These are phyloP conservation scores for Spiraea crenata DNA, from an alignment of 331 rosid species.

Conservation along the genomic window DNA sequence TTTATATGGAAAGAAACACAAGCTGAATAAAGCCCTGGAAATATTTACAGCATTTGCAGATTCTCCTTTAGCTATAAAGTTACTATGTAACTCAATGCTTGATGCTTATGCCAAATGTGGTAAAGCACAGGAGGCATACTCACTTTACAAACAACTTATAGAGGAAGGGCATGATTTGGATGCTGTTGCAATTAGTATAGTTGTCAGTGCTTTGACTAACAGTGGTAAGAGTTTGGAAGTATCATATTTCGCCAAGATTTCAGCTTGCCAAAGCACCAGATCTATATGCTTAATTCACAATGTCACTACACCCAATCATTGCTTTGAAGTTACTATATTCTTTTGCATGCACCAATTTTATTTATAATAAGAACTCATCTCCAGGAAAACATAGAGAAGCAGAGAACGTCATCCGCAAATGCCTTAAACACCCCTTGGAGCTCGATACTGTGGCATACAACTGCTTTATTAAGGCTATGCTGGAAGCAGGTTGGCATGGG, in stretches of 20 bases:
- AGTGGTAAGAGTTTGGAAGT: slow-evolving; percentile 47
- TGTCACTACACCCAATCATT: not conserved
- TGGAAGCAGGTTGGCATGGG: slow-evolving; percentile 63
- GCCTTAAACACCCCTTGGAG: slow-evolving; percentile 54
- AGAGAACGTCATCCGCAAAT: slow-evolving; percentile 51
- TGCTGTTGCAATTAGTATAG: slow-evolving; percentile 77
- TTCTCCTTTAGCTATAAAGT: slow-evolving; percentile 36
- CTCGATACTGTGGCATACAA: slow-evolving; percentile 94
- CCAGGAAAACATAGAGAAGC: slow-evolving; percentile 76
- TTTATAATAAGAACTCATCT: slow-evolving; percentile 24
- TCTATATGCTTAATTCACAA: not conserved
- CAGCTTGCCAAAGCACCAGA: not conserved
- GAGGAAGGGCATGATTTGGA: slow-evolving; percentile 62
- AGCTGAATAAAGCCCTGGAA: slow-evolving; percentile 65
- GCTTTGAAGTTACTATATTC: not conserved
- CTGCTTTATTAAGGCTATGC: slow-evolving; percentile 92
- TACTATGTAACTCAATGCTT: slow-evolving; percentile 64
- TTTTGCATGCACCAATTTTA: not conserved
- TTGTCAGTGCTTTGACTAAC: slow-evolving; percentile 69
- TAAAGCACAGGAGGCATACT: slow-evolving; percentile 65
- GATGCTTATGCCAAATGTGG: slow-evolving; percentile 80
- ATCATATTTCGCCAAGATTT: not conserved
- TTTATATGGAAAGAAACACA: slow-evolving; percentile 61
- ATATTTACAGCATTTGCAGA: slow-evolving; percentile 56
- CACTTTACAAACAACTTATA: slow-evolving; percentile 52